Percentiles rank a stretch among this genome's conserved stretches.
Evolutionary conservation across 108 stramenopile genomes (phyloP).

Genomic region (Skeletonema menzelii): DNA sequence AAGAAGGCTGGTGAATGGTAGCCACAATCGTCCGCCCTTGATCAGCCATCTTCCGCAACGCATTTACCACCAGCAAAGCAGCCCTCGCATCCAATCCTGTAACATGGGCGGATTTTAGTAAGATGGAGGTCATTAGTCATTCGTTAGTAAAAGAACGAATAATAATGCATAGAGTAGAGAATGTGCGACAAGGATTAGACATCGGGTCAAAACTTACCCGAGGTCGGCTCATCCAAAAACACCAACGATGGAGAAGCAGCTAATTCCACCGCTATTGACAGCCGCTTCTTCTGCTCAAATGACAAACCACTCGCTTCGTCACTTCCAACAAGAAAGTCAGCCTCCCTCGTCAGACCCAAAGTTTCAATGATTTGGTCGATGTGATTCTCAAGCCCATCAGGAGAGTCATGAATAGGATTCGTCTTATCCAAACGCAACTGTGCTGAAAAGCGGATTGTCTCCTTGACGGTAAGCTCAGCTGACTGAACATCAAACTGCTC

Average conservation of each 20-base stretch:
- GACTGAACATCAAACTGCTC: slow-evolving; percentile 87
- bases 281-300: slow-evolving; percentile 77
- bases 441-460: slow-evolving; percentile 65
- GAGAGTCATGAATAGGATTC: slow-evolving; percentile 68
- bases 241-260: slow-evolving; percentile 51
- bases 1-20: slow-evolving; percentile 68
- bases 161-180: background rate
- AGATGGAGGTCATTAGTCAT: background rate
- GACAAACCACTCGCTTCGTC: slow-evolving; percentile 47
- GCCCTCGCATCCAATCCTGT: slow-evolving; percentile 72
- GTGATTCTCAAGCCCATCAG: slow-evolving; percentile 56
- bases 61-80: slow-evolving; percentile 60
- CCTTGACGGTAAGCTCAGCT: slow-evolving; percentile 73
- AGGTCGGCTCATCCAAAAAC: slow-evolving; percentile 38
- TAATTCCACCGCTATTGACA: slow-evolving; percentile 78
- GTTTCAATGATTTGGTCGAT: slow-evolving; percentile 70
- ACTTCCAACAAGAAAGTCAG: slow-evolving; percentile 68
- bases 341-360: slow-evolving; percentile 63
- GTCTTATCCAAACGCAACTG: slow-evolving; percentile 50
- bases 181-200: background rate
- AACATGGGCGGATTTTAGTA: slow-evolving; percentile 43
- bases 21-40: slow-evolving; percentile 61
- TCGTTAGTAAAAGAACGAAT: background rate
- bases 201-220: background rate
- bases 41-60: slow-evolving; percentile 40